These are phyloP conservation scores for Aphanoascus verrucosus DNA, from an alignment of 2,329 filamentous ascomycete genomes.

Conservation along the genomic window DNA sequence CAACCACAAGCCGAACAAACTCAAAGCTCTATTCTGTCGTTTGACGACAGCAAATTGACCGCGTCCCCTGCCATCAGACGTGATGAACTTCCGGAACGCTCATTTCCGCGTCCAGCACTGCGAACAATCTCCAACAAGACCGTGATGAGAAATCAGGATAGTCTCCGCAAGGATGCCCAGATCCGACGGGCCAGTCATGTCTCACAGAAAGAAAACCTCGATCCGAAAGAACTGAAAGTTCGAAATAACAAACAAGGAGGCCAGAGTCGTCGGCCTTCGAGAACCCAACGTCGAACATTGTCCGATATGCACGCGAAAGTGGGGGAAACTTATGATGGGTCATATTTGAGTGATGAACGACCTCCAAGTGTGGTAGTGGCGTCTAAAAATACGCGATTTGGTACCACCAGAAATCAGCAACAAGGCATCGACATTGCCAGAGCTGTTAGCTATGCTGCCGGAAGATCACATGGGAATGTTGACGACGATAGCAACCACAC, in stretches of 20 bases:
- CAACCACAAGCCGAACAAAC: slow-evolving; percentile 38
- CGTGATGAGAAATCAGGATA: slow-evolving; percentile 23
- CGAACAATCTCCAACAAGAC: slow-evolving; percentile 22
- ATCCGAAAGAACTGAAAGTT: slow-evolving; percentile 28
- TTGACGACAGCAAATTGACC: slow-evolving; percentile 37
- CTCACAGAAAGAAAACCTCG: slow-evolving; percentile 33
- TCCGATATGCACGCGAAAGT: slow-evolving; percentile 48
- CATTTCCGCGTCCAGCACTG: slow-evolving; percentile 28
- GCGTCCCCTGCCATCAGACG: slow-evolving; percentile 26
- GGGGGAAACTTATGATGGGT: slow-evolving; percentile 43
- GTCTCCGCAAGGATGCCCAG: slow-evolving; percentile 34
- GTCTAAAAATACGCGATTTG: slow-evolving; percentile 47
- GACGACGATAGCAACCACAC: background rate
- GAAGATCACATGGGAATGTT: slow-evolving; percentile 18
- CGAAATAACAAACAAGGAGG: slow-evolving; percentile 16
- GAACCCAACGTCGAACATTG: slow-evolving; percentile 39
- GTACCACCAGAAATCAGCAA: slow-evolving; percentile 32
- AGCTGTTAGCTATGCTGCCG: slow-evolving; percentile 31
- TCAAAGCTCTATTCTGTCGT: slow-evolving; percentile 40
- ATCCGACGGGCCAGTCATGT: slow-evolving; percentile 30
- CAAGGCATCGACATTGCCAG: slow-evolving; percentile 32
- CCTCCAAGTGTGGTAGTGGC: slow-evolving; percentile 35
- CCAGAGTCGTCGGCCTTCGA: slow-evolving; percentile 21
- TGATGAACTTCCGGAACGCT: slow-evolving; percentile 29
- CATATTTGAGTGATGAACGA: slow-evolving; percentile 42